Evolutionary conservation across 2,329 filamentous ascomycete species (phyloP).

Genomic region (Calonectria naviculata): DNA sequence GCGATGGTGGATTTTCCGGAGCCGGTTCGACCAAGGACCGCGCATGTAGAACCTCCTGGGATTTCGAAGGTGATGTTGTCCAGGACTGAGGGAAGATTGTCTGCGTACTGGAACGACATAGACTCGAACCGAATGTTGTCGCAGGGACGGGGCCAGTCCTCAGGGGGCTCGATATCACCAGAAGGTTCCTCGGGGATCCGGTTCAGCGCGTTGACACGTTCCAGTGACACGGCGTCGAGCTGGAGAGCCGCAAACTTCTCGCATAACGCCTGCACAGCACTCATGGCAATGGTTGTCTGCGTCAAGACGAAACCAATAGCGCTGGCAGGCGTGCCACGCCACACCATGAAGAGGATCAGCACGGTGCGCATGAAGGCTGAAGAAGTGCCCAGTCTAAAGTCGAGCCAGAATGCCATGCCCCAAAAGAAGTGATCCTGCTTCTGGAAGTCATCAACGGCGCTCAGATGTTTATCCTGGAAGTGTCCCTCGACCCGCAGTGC

Average conservation of each 20-base stretch:
- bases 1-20: conserved; percentile 87
- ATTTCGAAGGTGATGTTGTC: conserved; percentile 77
- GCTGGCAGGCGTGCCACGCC: conserved; percentile 79
- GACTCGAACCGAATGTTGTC: conserved; percentile 82
- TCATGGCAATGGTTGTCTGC: conserved; percentile 51
- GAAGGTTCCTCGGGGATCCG: conserved; percentile 80
- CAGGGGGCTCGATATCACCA: conserved; percentile 76
- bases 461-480: conserved; percentile 84
- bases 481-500: conserved; percentile 83
- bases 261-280: conserved; percentile 68
- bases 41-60: conserved; percentile 70
- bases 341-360: conserved; percentile 79
- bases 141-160: conserved; percentile 78
- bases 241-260: conserved; percentile 85
- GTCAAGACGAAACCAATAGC: conserved; percentile 87
- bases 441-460: conserved; percentile 88
- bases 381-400: conserved; percentile 72
- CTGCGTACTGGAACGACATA: conserved; percentile 83
- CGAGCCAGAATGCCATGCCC: conserved; percentile 87
- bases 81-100: conserved; percentile 79
- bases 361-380: conserved; percentile 80
- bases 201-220: conserved; percentile 85
- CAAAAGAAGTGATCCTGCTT: conserved; percentile 98
- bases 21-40: conserved; percentile 83
- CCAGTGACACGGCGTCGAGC: conserved; percentile 92